phyloP scores from a whole-genome alignment of 2,329 filamentous ascomycete genomes.

The Pseudogymnoascus sp. region DNA sequence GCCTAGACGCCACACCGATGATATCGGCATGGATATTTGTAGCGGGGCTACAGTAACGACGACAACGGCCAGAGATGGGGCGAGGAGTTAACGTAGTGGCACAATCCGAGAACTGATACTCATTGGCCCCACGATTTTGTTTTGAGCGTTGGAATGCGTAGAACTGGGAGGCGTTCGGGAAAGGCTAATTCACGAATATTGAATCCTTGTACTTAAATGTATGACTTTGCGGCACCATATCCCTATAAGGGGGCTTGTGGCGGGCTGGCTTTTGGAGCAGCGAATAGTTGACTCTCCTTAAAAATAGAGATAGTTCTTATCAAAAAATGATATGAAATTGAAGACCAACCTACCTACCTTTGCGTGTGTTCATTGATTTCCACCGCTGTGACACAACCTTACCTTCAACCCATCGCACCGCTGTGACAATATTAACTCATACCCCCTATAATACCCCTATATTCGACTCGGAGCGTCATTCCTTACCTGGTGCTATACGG shows the following conservation, averaged over 20 bases:
- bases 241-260: neutral
- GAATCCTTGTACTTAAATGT: constrained; percentile 5
- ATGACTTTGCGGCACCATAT: neutral
- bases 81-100: neutral
- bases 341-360: neutral
- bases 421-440: neutral
- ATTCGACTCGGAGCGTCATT: neutral
- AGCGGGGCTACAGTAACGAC: neutral
- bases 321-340: neutral
- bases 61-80: neutral
- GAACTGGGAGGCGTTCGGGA: constrained; percentile 7
- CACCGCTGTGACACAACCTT: neutral
- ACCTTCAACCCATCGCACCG: neutral
- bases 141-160: constrained; percentile 5
- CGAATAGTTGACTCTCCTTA: neutral
- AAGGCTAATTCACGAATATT: constrained; percentile 7
- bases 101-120: neutral
- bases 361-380: neutral
- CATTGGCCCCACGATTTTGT: neutral
- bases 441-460: neutral
- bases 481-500: neutral
- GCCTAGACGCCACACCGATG: constrained; percentile 41
- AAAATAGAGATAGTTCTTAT: neutral
- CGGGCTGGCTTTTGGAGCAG: neutral
- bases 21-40: neutral